These are phyloP conservation scores for Jackrogersella minutella DNA, from an alignment of 495 filamentous ascomycete genomes.

Conservation along the genomic window DNA sequence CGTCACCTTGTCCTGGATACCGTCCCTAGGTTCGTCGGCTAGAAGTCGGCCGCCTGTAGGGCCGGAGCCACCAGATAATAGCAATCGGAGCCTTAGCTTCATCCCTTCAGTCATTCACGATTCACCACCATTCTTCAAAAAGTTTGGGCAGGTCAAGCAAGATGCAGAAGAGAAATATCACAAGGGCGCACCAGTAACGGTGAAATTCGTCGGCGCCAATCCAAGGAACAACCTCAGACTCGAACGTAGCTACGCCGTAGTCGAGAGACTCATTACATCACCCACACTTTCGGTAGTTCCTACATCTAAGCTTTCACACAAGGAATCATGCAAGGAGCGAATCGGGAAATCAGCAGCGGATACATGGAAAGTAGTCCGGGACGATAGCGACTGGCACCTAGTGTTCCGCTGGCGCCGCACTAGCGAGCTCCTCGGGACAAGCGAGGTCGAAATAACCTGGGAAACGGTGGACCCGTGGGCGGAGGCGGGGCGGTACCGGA, in stretches of 20 bases:
- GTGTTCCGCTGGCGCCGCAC: slow-evolving; percentile 83
- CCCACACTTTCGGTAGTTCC: background rate
- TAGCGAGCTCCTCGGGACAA: slow-evolving; percentile 74
- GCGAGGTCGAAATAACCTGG: slow-evolving; percentile 83
- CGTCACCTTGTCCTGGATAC: slow-evolving; percentile 74
- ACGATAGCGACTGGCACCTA: slow-evolving; percentile 81
- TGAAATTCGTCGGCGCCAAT: slow-evolving; percentile 85
- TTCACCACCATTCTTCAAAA: slow-evolving; percentile 70
- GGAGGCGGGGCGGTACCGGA: slow-evolving; percentile 72
- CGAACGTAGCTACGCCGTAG: slow-evolving; percentile 79
- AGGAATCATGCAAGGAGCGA: slow-evolving; percentile 45
- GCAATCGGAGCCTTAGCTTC: slow-evolving; percentile 80
- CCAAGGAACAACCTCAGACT: slow-evolving; percentile 85
- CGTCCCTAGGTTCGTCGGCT: slow-evolving; percentile 66
- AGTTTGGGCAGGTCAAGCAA: slow-evolving; percentile 75
- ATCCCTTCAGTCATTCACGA: slow-evolving; percentile 83
- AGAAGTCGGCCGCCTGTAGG: slow-evolving; percentile 60
- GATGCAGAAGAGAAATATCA: slow-evolving; percentile 65
- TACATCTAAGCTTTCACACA: background rate
- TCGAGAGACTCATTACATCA: slow-evolving; percentile 64
- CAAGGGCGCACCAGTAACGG: slow-evolving; percentile 65
- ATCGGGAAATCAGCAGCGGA: background rate
- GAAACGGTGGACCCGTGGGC: slow-evolving; percentile 68
- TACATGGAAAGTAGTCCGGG: slow-evolving; percentile 70
- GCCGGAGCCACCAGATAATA: slow-evolving; percentile 81